Conservation (phyloP, 2,329 filamentous ascomycete genomes). For the Bipolaris victoriae region DNA sequence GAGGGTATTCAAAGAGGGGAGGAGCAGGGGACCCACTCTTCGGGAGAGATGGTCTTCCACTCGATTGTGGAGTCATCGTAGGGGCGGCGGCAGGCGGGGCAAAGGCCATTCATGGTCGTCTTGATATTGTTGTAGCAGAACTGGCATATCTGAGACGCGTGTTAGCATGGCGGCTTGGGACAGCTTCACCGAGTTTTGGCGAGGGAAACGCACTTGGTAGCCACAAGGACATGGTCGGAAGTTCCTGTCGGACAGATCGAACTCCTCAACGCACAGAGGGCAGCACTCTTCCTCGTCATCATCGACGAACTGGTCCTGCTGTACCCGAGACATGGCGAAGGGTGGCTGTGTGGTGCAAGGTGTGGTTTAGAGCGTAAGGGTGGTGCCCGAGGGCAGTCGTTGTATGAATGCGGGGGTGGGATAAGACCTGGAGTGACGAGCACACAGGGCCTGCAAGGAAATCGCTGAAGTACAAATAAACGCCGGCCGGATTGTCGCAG, state of each 20-base stretch:
- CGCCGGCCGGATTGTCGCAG: slow-evolving; percentile 39
- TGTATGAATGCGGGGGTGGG: slow-evolving; percentile 13
- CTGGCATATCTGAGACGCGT: slow-evolving; percentile 76
- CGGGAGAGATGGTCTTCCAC: slow-evolving; percentile 91
- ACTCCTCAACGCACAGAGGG: slow-evolving; percentile 97
- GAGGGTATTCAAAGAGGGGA: slow-evolving; percentile 20
- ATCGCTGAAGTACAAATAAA: slow-evolving; percentile 31
- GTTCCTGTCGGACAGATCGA: slow-evolving; percentile 95
- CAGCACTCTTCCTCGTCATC: slow-evolving; percentile 66
- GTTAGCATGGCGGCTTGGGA: slow-evolving; percentile 32
- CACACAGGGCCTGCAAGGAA: slow-evolving; percentile 24
- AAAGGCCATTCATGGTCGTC: slow-evolving; percentile 95
- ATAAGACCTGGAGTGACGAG: slow-evolving; percentile 5
- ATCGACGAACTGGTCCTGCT: slow-evolving; percentile 61
- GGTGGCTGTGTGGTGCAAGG: slow-evolving; percentile 7
- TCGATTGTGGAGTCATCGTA: slow-evolving; percentile 98
- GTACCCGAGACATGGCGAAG: slow-evolving; percentile 55
- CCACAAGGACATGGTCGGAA: slow-evolving; percentile 97
- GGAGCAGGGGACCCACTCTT: slow-evolving; percentile 73
- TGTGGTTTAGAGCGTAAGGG: slow-evolving; percentile 23
- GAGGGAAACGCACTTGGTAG: slow-evolving; percentile 77
- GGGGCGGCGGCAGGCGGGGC: slow-evolving; percentile 92
- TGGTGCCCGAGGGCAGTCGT: slow-evolving; percentile 34
- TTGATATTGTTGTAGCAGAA: slow-evolving; percentile 99
- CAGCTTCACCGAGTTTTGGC: slow-evolving; percentile 24